A percentile compares a stretch with the other conserved stretches of the same genome.
Conservation (phyloP, 345 rosid species). For the Carallia brachiata region DNA sequence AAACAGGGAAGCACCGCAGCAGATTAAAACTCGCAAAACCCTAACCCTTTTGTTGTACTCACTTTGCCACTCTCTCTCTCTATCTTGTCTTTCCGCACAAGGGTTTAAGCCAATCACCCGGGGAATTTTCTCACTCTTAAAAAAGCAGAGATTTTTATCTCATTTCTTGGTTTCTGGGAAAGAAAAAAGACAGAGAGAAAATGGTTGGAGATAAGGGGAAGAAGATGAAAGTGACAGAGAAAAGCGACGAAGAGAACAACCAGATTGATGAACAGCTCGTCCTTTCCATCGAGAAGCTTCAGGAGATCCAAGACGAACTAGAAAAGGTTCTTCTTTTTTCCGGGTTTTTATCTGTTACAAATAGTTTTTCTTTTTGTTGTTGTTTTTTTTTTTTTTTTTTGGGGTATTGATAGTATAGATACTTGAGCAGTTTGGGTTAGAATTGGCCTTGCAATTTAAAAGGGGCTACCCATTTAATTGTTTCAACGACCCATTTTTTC, state of each 20-base stretch:
- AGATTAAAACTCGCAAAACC: slow-evolving; percentile 62
- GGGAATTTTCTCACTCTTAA: too few species aligned
- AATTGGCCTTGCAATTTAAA: too few species aligned
- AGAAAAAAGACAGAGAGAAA: neutral
- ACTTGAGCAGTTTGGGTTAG: too few species aligned
- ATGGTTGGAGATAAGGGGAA: slow-evolving; percentile 88
- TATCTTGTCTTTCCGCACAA: slow-evolving; percentile 11
- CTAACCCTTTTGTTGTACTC: slow-evolving; percentile 36
- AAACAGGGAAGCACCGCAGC: neutral
- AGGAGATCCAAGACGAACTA: slow-evolving; percentile 94
- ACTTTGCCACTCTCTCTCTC: neutral
- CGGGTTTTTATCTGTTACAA: neutral
- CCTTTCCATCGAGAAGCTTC: slow-evolving; percentile 88
- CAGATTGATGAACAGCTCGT: slow-evolving; percentile 75
- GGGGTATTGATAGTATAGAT: too few species aligned
- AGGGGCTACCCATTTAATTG: too few species aligned
- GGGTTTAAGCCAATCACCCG: neutral
- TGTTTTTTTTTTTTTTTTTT: too few species aligned
- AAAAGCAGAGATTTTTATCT: too few species aligned
- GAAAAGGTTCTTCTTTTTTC: slow-evolving; percentile 52
- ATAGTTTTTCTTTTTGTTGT: neutral
- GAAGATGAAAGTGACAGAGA: slow-evolving; percentile 66
- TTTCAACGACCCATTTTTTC: too few species aligned
- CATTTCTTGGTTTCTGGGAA: neutral
- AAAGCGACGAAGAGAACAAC: slow-evolving; percentile 61